Base-by-base conservation (phyloP, 768 basidiomycete species). In the Mycena kentingensis region DNA sequence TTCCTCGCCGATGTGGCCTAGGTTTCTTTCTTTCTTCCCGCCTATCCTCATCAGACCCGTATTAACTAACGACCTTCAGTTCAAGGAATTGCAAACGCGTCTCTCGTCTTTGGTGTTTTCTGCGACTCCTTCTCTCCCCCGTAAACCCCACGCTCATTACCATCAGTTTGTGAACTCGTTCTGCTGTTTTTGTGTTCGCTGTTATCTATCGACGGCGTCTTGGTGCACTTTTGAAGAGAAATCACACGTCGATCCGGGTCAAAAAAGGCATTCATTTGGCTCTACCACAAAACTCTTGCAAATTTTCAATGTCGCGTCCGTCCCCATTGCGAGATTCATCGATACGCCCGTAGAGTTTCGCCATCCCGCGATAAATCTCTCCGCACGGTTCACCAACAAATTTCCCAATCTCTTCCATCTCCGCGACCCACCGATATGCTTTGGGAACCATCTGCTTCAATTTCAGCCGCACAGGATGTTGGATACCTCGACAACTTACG, bases 351-450 rank as follows among this genome's bases (percentile, higher is more conserved):
- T 78, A 82, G 48, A 77, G 52, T 52, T 67, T 67, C 21, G 80
- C 72, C 36, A 83, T 60, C 7, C 80, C 82, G 41, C 71, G 63
- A 60, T 81, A 78, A 5, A 77, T 75, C 21, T 75, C 70, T 0
- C 73, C 73, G 51, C 76, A 74, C 1, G 62, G 69, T 6, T 68
- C 72, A 8, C 76, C 75, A 10, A 85, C 78, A 63, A 84, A 85
- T 5, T 65, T 70, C 3, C 77, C 74, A 34, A 87, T 83, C 64
- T 86, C 85, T 46, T 79, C 70, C 83, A 83, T 85, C 69, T 85
- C 83, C 39, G 76, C 78, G 13, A 79, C 75, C 77, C 76, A 85
- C 44, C 83, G 73, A 58, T 86, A 84, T 3, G 81, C 80, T 56
- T 84, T 86, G n/a, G 77, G 80, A 18, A 82, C 65, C 81, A 83